Evolutionary conservation across 2,329 filamentous ascomycete genomes (phyloP).

Genomic region (Cladosporium sp.): DNA sequence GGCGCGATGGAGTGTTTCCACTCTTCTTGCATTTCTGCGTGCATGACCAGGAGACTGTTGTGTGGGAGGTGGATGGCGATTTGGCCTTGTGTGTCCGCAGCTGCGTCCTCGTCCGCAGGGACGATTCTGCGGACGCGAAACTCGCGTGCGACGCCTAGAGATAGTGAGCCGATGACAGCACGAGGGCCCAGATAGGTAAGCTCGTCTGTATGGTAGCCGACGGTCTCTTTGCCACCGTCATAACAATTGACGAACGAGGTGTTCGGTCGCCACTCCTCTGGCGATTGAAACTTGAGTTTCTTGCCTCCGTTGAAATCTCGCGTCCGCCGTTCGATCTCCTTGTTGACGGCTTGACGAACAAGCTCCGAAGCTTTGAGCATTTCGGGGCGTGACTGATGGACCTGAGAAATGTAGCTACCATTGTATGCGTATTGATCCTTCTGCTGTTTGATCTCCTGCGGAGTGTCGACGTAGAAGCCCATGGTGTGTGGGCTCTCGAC

Average conservation of each 20-base stretch:
- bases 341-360: constrained; percentile 76
- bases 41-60: constrained; percentile 92
- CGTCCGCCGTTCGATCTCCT: constrained; percentile 72
- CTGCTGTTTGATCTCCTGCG: constrained; percentile 68
- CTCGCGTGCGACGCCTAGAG: constrained; percentile 86
- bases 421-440: constrained; percentile 85
- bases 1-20: constrained; percentile 91
- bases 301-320: constrained; percentile 66
- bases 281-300: constrained; percentile 77
- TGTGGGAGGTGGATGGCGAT: constrained; percentile 92
- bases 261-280: constrained; percentile 76
- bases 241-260: constrained; percentile 96
- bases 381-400: constrained; percentile 73
- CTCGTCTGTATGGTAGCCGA: constrained; percentile 92
- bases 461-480: constrained; percentile 77
- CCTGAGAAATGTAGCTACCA: constrained; percentile 70
- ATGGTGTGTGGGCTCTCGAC: constrained; percentile 84
- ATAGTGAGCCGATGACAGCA: constrained; percentile 84
- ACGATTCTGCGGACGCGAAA: constrained; percentile 82
- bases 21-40: constrained; percentile 95
- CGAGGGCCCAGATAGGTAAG: constrained; percentile 89
- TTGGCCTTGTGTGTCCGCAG: constrained; percentile 71
- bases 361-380: constrained; percentile 68
- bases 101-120: constrained; percentile 48
- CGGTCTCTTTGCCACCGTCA: constrained; percentile 73